phyloP scores from a whole-genome alignment of 768 basidiomycete species.

The Lactifluus hygrophoroides region DNA sequence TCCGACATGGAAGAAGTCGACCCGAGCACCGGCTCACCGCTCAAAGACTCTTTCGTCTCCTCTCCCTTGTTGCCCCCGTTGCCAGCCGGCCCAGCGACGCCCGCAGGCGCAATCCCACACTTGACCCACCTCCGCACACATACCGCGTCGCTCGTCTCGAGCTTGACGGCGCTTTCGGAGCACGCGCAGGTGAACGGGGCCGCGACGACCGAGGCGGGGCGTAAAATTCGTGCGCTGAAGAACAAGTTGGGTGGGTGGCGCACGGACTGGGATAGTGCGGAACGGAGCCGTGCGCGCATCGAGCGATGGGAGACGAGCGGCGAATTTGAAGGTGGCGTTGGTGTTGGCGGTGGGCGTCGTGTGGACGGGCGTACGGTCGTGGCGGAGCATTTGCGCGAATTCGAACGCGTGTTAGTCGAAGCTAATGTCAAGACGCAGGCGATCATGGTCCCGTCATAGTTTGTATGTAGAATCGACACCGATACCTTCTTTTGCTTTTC shows the following conservation, averaged over 20 bases:
- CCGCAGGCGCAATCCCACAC: constrained; percentile 53
- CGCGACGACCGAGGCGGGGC: constrained; percentile 74
- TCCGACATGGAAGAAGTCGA: constrained; percentile 26
- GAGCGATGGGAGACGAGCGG: constrained; percentile 73
- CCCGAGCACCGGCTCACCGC: constrained; percentile 39
- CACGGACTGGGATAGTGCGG: constrained; percentile 78
- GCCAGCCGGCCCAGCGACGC: constrained; percentile 43
- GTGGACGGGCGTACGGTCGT: constrained; percentile 66
- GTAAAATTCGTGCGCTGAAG: constrained; percentile 78
- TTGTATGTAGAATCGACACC: neutral
- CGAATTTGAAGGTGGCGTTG: constrained; percentile 32
- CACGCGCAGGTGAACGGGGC: constrained; percentile 85
- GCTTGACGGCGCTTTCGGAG: constrained; percentile 72
- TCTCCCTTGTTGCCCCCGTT: constrained; percentile 36
- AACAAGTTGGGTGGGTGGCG: constrained; percentile 77
- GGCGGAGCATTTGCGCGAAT: constrained; percentile 70
- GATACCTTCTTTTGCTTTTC: neutral
- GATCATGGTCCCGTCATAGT: constrained; percentile 64
- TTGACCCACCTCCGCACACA: constrained; percentile 63
- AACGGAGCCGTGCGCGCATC: constrained; percentile 65
- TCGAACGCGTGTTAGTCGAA: constrained; percentile 61
- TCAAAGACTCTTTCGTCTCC: constrained; percentile 47
- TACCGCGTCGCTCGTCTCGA: constrained; percentile 66
- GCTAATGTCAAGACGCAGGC: constrained; percentile 70
- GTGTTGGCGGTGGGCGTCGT: constrained; percentile 30